Evolutionary conservation across 2,329 filamentous ascomycete species (phyloP), one percentile per base, ranked within the genome.

Genomic region (Neonectria faginata): DNA sequence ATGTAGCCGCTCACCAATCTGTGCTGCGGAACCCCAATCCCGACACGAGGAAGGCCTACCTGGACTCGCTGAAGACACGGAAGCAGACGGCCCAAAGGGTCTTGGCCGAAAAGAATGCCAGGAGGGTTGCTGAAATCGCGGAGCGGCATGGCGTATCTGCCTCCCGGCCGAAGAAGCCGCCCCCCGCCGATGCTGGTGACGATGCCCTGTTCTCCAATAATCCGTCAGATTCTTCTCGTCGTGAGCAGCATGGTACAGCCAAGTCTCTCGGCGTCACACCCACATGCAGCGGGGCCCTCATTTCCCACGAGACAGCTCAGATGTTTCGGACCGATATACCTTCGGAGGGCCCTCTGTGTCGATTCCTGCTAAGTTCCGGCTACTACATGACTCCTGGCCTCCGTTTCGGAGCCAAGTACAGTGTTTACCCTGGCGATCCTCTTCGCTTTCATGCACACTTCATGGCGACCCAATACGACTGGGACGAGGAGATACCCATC

Each of bases 401-500:
- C 57, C 92, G 96, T 27, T 99, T 99, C 74, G 96, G 96, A 27
- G 97, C 94, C 73, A 89, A 96, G 74, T 97, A 97, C 79, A 93
- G 94, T 71, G 93, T 97, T 5, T 99, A 99, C 74, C 96, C 96
- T 0, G 96, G 96, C 50, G 96, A 99, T 77, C 94, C 96, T 1
- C 84, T 99, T 56, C 90, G 96, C 11, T 99, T 97, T 77, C 96
- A 99, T 79, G 96, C 93, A 50, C 96, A 99, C 78, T 98, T 97
- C 77, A 86, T 97, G 72, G 92, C 91, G 8, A 91, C 91, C n/a
- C 89, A 92, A 33, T 88, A 92, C 71, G 89, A 85, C n/a, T 98
- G 94, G 93, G 89, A 97, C 65, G 88, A 97, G 73, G 89, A 94
- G 71, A 91, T 99, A 61, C 87, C 92, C 41, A 83, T 98, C 74